Evolutionary conservation across 805 yeast species (phyloP).

Genomic region (Starmerella vitae): DNA sequence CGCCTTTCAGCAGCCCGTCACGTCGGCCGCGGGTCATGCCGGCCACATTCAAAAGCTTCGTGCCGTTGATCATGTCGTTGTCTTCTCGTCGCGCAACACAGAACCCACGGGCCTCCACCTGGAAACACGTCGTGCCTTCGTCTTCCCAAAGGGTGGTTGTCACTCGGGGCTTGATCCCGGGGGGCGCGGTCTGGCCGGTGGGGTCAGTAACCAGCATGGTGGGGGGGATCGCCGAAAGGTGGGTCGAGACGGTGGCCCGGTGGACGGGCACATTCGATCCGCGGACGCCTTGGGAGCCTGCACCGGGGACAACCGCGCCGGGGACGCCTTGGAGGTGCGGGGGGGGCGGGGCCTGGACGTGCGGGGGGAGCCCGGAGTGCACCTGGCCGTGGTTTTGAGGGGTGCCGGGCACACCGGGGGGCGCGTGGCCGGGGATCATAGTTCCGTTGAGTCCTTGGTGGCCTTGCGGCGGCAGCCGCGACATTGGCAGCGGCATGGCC

Average conservation of each 20-base stretch:
- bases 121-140: constrained; percentile 71
- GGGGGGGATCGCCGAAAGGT: constrained; percentile 18
- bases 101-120: constrained; percentile 70
- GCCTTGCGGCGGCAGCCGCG: constrained; percentile 11
- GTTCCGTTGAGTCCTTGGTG: constrained; percentile 9
- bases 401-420: neutral
- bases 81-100: constrained; percentile 75
- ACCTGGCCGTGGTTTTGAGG: constrained; percentile 7
- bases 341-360: constrained; percentile 2
- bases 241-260: constrained; percentile 17
- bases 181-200: constrained; percentile 30
- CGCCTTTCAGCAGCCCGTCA: constrained; percentile 70
- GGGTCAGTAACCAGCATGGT: constrained; percentile 28
- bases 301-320: constrained; percentile 9
- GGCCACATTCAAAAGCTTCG: constrained; percentile 68
- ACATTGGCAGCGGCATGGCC: no score
- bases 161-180: constrained; percentile 40
- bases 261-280: constrained; percentile 7
- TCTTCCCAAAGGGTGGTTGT: constrained; percentile 89
- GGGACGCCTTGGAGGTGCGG: constrained; percentile 4
- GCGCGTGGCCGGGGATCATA: constrained; percentile 4
- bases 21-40: constrained; percentile 80
- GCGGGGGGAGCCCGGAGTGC: constrained; percentile 1
- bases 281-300: constrained; percentile 1
- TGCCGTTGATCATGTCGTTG: constrained; percentile 75